phyloP scores from a whole-genome alignment of 805 yeast species.

The Clavispora asparagi region DNA sequence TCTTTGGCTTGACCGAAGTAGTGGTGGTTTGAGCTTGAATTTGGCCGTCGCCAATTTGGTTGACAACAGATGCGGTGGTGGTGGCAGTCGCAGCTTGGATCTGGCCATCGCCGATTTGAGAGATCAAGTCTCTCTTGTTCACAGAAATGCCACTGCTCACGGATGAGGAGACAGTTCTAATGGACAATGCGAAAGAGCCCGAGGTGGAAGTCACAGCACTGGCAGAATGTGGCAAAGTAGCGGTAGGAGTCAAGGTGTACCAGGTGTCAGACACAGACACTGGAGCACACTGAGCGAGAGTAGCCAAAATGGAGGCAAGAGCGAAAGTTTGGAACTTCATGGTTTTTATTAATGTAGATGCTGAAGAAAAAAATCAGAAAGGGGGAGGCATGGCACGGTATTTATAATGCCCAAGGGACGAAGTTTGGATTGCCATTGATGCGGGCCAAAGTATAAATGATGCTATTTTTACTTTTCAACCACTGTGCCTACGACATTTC shows the following conservation, averaged over 20 bases:
- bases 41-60: conserved; percentile 1
- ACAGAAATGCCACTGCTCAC: neutral
- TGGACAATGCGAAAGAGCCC: conserved; percentile 30
- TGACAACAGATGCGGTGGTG: neutral
- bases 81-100: conserved; percentile 8
- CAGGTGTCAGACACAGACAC: conserved; percentile 8
- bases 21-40: conserved; percentile 1
- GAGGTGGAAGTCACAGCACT: conserved; percentile 22
- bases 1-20: no score
- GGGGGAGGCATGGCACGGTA: neutral
- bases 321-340: conserved; percentile 12
- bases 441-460: neutral
- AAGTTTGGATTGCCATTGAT: neutral
- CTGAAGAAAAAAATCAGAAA: conserved; percentile 1
- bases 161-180: conserved; percentile 18
- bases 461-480: neutral
- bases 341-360: conserved; percentile 1
- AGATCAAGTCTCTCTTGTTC: conserved; percentile 4
- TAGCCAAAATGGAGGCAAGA: conserved; percentile 6
- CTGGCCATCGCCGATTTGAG: conserved; percentile 2
- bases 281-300: conserved; percentile 12
- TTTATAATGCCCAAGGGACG: neutral
- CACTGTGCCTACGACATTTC: neutral
- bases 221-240: conserved; percentile 16
- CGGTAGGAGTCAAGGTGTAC: conserved; percentile 28